Percentiles rank a stretch among this genome's conserved stretches.
phyloP scores from a whole-genome alignment of 2,329 filamentous ascomycete genomes.

The Ambrosiella xylebori region DNA sequence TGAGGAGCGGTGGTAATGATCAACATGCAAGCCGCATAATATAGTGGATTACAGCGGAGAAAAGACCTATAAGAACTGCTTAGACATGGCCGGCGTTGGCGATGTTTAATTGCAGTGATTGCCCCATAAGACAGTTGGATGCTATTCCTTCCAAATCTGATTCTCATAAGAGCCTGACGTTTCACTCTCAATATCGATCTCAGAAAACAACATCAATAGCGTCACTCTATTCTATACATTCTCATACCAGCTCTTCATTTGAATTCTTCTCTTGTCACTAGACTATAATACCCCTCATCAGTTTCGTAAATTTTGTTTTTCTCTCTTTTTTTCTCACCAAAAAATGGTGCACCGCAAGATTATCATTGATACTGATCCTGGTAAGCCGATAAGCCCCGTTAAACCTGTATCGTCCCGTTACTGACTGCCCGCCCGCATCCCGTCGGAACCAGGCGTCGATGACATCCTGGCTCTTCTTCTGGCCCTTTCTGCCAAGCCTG shows the following conservation, averaged over 20 bases:
- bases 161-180: not conserved
- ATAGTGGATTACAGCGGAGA: no score
- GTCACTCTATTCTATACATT: not conserved
- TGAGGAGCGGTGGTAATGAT: no score
- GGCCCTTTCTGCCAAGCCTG: constrained; percentile 61
- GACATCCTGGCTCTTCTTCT: constrained; percentile 80
- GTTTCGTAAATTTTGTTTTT: not conserved
- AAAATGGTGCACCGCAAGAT: constrained; percentile 55
- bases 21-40: no score
- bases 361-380: constrained; percentile 90
- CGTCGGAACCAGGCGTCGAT: constrained; percentile 50
- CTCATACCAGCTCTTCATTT: not conserved
- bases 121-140: constrained; percentile 1
- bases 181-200: not conserved
- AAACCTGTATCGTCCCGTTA: not conserved
- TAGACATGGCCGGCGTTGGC: not conserved
- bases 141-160: not conserved
- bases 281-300: not conserved
- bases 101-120: not conserved
- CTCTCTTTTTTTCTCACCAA: not conserved
- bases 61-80: not conserved
- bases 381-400: constrained; percentile 26
- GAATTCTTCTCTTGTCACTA: not conserved
- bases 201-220: not conserved
- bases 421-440: not conserved